A percentile compares a stretch with the other conserved stretches of the same genome.
Conservation (phyloP, 2,329 filamentous ascomycete species). For the Ceratocystis diversiconidia region DNA sequence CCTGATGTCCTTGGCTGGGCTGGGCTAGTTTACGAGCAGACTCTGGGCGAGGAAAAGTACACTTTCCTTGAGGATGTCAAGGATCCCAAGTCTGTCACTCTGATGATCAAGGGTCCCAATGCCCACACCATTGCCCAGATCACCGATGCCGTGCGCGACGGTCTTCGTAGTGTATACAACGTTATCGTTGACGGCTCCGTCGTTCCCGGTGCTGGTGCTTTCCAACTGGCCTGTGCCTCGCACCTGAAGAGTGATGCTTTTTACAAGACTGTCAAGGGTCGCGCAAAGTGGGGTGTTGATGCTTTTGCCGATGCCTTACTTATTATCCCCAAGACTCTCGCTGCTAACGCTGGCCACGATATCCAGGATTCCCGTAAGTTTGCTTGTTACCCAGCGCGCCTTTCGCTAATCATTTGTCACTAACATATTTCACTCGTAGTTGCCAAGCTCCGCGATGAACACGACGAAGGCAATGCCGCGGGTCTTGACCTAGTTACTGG, state of each 20-base stretch:
- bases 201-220: constrained; percentile 84
- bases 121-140: constrained; percentile 93
- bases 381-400: constrained; percentile 10
- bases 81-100: constrained; percentile 92
- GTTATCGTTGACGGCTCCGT: constrained; percentile 98
- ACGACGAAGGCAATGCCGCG: constrained; percentile 67
- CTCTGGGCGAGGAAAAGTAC: constrained; percentile 96
- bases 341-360: constrained; percentile 89
- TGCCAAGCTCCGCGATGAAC: constrained; percentile 73
- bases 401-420: constrained; percentile 18
- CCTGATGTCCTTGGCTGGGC: constrained; percentile 90
- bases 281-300: constrained; percentile 88
- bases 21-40: constrained; percentile 91
- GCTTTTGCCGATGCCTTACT: constrained; percentile 92
- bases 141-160: constrained; percentile 89
- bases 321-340: constrained; percentile 92
- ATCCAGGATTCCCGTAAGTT: constrained; percentile 83
- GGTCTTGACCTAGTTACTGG: constrained; percentile 78
- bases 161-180: constrained; percentile 93
- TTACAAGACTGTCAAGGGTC: constrained; percentile 84
- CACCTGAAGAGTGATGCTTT: constrained; percentile 81
- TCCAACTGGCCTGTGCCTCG: constrained; percentile 83
- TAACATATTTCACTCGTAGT: constrained; percentile 36
- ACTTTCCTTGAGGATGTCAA: constrained; percentile 98
- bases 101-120: constrained; percentile 97